Evolutionary conservation across 345 rosid genomes (phyloP).

Genomic region (Salix caprea): DNA sequence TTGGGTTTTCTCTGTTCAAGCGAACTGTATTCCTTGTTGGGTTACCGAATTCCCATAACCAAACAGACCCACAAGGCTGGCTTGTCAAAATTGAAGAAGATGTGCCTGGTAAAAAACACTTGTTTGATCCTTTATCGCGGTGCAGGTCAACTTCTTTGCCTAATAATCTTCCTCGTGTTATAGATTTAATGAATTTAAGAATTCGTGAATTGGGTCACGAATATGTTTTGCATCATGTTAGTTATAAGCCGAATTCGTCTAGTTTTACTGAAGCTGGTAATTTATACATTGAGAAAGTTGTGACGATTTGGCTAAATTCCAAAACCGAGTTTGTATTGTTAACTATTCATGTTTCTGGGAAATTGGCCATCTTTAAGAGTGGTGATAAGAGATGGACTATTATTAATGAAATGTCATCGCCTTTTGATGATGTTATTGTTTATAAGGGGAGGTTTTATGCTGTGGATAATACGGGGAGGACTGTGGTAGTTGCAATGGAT

Average conservation of each 20-base stretch:
- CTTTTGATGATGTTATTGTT: slow-evolving; percentile 77
- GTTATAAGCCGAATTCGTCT: slow-evolving; percentile 16
- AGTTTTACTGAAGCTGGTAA: slow-evolving; percentile 25
- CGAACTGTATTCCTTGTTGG: slow-evolving; percentile 56
- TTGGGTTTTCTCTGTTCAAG: slow-evolving; percentile 63
- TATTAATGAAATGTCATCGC: slow-evolving; percentile 67
- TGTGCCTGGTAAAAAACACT: slow-evolving; percentile 28
- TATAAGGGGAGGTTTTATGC: slow-evolving; percentile 57
- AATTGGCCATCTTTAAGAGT: slow-evolving; percentile 66
- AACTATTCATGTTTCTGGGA: slow-evolving; percentile 84
- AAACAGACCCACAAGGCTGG: slow-evolving; percentile 41
- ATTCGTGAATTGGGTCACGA: slow-evolving; percentile 63
- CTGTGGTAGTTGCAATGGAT: slow-evolving; percentile 50
- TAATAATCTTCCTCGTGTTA: slow-evolving; percentile 35
- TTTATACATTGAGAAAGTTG: slow-evolving; percentile 76
- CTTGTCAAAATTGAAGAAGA: slow-evolving; percentile 61
- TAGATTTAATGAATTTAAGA: slow-evolving; percentile 42
- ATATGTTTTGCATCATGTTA: slow-evolving; percentile 54
- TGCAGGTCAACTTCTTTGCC: slow-evolving; percentile 32
- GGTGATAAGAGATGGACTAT: slow-evolving; percentile 62
- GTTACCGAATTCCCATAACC: slow-evolving; percentile 21
- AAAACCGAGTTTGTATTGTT: slow-evolving; percentile 54
- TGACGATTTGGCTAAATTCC: slow-evolving; percentile 34
- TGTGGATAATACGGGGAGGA: slow-evolving; percentile 68
- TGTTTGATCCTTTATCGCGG: slow-evolving; percentile 65